Evolutionary conservation across 257 asterid genomes (phyloP).

Genomic region (Oldenlandia corymbosa): DNA sequence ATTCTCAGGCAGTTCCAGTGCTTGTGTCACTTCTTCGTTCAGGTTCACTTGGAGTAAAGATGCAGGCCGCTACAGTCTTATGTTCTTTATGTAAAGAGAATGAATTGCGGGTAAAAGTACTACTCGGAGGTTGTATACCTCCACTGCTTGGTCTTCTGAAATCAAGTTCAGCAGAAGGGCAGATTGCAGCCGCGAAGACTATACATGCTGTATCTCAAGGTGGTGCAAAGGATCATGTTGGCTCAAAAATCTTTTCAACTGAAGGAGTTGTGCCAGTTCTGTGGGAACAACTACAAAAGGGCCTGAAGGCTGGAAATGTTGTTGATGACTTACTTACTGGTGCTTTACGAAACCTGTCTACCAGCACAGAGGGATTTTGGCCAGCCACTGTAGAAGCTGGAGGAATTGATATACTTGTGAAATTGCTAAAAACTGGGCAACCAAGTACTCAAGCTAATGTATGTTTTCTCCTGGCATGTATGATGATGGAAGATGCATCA

Average conservation of each 20-base stretch:
- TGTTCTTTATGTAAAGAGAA: constrained; percentile 95
- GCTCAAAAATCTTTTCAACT: constrained; percentile 93
- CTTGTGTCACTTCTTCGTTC: constrained; percentile 97
- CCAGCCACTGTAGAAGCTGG: constrained; percentile 69
- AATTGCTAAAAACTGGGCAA: constrained; percentile 76
- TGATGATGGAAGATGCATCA: constrained; percentile 96
- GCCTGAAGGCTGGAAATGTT: constrained; percentile 78
- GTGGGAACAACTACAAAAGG: constrained; percentile 86
- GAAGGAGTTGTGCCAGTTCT: constrained; percentile 97
- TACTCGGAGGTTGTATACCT: constrained; percentile 97
- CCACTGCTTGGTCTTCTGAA: constrained; percentile 96
- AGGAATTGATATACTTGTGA: constrained; percentile 86
- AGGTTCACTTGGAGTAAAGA: constrained; percentile 83
- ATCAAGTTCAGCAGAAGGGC: constrained; percentile 87
- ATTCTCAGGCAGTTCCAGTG: constrained; percentile 99
- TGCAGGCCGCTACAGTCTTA: constrained; percentile 83
- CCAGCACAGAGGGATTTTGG: constrained; percentile 98
- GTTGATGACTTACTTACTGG: constrained; percentile 88
- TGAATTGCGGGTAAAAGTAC: constrained; percentile 85
- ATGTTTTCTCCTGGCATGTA: constrained; percentile 92
- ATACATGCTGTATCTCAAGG: constrained; percentile 95
- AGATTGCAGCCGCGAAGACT: constrained; percentile 91
- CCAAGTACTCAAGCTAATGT: constrained; percentile 90
- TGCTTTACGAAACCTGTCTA: constrained; percentile 74
- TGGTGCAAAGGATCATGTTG: constrained; percentile 91